Evolutionary conservation across 176 grass and related monocot species (phyloP), one percentile per base, ranked within the genome.

Genomic region (Guadua angustifolia): DNA sequence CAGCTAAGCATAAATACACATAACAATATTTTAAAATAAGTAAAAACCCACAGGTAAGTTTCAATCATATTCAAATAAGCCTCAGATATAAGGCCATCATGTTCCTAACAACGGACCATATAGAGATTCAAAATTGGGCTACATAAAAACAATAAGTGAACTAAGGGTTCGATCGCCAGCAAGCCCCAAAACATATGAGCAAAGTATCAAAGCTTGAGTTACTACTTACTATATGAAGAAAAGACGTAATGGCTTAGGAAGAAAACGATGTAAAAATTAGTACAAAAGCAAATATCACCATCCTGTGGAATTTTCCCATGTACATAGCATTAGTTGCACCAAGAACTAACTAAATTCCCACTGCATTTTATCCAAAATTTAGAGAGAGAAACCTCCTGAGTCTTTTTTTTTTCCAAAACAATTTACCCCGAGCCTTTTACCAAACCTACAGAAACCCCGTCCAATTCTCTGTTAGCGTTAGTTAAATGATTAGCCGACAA

Each of bases 21-120:
- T 53, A 35, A 52, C 3, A 66, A 29, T 22, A 16, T 52, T 49
- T 44, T 21, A 9, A 52, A 74, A 52, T 52, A 21, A 53, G 46
- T 29, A 10, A 19, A 66, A 17, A 13, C 8, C 10, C 9, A 29
- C 39, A 72, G 56, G 16, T 58, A 39, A 26, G 5, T 22, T 44
- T 66, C 32, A 64, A 66, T 42, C 22, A 26, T 53, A 40, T 69
- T 61, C 14, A 43, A 62, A 63, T 45, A 53, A 73, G 53, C 46
- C 77, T 47, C 16, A 59, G 40, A 73, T 12, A 22, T 2, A 67
- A 13, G 11, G 13, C 44, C 51, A 60, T 29, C 25, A 63, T 43
- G 7, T 80, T 66, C 68, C 18, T 45, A 78, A 73, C 8, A 66
- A 58, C 35, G 71, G 15, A 62, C 7, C 29, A 71, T 42, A 84